phyloP scores from a whole-genome alignment of 176 grass and related monocot genomes.

The Pharus latifolius region DNA sequence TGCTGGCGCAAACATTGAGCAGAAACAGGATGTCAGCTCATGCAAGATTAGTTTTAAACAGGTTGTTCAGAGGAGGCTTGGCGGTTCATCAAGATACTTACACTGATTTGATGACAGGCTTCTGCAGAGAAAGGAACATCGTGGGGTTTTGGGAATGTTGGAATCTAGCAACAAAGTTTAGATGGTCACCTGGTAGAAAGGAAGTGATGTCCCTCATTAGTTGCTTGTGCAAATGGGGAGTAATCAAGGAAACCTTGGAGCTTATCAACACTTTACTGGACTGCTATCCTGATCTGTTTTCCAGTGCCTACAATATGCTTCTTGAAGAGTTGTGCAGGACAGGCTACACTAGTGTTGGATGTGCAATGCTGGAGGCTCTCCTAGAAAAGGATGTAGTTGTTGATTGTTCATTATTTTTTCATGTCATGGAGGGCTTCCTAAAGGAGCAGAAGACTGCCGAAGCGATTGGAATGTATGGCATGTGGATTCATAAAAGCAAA shows the following conservation, averaged over 20 bases:
- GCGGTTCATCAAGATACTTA: slow-evolving; percentile 47
- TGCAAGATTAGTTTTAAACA: slow-evolving; percentile 51
- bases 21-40: slow-evolving; percentile 33
- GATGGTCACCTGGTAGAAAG: slow-evolving; percentile 52
- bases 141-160: slow-evolving; percentile 62
- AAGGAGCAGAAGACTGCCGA: slow-evolving; percentile 58
- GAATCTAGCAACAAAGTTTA: slow-evolving; percentile 37
- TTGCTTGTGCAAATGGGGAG: slow-evolving; percentile 64
- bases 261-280: slow-evolving; percentile 35
- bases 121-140: slow-evolving; percentile 60
- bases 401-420: slow-evolving; percentile 28
- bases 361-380: slow-evolving; percentile 64
- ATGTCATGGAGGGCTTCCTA: slow-evolving; percentile 71
- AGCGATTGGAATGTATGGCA: slow-evolving; percentile 64
- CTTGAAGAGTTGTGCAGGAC: slow-evolving; percentile 56
- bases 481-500: slow-evolving; percentile 38
- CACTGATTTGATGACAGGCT: slow-evolving; percentile 45
- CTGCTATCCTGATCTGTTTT: slow-evolving; percentile 25
- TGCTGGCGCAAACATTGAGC: slow-evolving; percentile 32
- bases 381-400: slow-evolving; percentile 45
- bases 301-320: slow-evolving; percentile 39
- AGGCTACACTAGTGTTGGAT: slow-evolving; percentile 69
- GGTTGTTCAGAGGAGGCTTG: slow-evolving; percentile 39
- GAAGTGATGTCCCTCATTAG: slow-evolving; percentile 27
- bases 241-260: slow-evolving; percentile 61